Conservation (phyloP, 768 basidiomycete species). For the Butyriboletus loyo region DNA sequence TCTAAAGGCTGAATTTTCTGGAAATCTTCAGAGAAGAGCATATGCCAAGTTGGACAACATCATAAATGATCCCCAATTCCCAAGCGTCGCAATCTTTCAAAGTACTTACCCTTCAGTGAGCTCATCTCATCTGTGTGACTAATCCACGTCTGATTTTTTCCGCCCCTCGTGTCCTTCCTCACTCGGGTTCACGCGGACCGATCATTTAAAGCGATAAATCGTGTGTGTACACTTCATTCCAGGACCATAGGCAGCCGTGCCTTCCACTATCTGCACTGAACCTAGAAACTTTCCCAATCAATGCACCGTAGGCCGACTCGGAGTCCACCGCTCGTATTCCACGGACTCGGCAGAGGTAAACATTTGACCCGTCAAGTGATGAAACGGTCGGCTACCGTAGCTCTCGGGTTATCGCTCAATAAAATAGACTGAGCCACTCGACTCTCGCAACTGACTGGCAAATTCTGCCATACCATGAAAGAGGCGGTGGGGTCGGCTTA, state of each 20-base stretch:
- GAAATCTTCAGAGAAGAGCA: neutral
- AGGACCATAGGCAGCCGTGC: neutral
- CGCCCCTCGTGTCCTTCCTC: neutral
- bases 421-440: neutral
- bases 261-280: neutral
- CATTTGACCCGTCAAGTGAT: neutral
- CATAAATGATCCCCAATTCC: neutral
- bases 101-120: neutral
- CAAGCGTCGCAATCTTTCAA: slow-evolving; percentile 2
- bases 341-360: neutral
- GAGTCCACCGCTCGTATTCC: neutral
- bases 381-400: neutral
- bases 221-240: slow-evolving; percentile 1
- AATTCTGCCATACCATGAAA: neutral
- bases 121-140: neutral
- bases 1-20: slow-evolving; percentile 3
- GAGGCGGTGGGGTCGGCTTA: too few species aligned
- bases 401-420: neutral
- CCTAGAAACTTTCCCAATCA: neutral
- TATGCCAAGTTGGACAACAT: neutral
- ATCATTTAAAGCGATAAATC: neutral
- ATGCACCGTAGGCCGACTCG: neutral
- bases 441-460: neutral
- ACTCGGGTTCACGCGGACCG: neutral
- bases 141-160: neutral